Base-by-base conservation (phyloP, 352 stramenopile genomes). In the Pythium diclinum region DNA sequence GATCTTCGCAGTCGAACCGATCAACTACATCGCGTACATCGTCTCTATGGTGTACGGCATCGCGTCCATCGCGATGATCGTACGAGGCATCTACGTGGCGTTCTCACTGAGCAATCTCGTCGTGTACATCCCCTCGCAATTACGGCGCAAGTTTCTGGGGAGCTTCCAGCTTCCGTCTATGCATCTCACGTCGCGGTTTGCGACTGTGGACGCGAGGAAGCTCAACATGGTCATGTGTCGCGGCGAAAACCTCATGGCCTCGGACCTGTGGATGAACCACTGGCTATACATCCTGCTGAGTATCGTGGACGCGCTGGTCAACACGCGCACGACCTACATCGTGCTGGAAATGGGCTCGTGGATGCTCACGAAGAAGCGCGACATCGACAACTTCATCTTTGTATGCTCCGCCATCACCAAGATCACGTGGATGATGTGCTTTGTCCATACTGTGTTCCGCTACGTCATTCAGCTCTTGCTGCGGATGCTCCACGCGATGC, bases 221-320 rank as follows among this genome's bases (percentile, higher is more conserved):
- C 53, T 78, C 46, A 78, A 77, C n/a, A 55, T 69, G 10, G 32
- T 49, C 8, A 19, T 61, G 11, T 63, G 56, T 25, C 48, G 51
- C 9, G 59, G 59, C n/a, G 49, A 56, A 16, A n/a, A 68, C 1
- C 55, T 75, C 42, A 71, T 76, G 54, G 75, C 67, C 2, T 78
- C 72, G 44, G 72, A 82, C 47, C 25, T 77, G 16, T 82, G 75
- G 75, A 73, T 75, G 61, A 79, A 79, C 56, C 65, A 82, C 57
- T 79, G 75, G 75, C 49, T 82, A 13, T 79, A 79, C 63, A 78
- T 82, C 38, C 17, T 23, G 9, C 52, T 82, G 2, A 82, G 72
- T 47, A 76, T 79, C 25, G 32, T 74, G 1, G 75, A 79, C 28
- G 48, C 72, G n/a, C 32, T 78, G n/a, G 44, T 56, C 11, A 79